Evolutionary conservation across 2,329 filamentous ascomycete species (phyloP), one percentile per base, ranked within the genome.

Genomic region (Calonectria crousiana): DNA sequence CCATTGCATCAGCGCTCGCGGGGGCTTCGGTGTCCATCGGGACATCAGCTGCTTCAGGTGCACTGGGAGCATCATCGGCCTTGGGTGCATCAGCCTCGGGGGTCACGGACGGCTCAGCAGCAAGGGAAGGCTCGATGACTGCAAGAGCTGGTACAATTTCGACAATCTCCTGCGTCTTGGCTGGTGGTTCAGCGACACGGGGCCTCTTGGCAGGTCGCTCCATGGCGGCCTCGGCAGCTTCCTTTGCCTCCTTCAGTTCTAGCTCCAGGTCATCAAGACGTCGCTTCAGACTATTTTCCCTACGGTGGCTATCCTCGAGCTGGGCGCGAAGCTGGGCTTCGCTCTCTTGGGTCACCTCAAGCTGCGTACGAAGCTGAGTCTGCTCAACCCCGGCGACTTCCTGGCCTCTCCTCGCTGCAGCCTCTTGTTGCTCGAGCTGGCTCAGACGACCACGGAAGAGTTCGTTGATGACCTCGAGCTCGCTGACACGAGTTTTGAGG

Each of bases 401-500:
- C 74, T 90, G 88, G 26, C 91, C 88, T 81, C 92, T 86, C 81
- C 93, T 86, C 67, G 93, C 91, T 62, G 90, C 92, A 62, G 91
- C 91, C 82, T 96, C 94, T 81, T 93, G 93, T 78, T 93, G 91
- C 82, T 97, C 95, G 16, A 97, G 88, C 82, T 97, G 94, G 89
- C 83, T 92, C 84, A 98, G 92, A 14, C 93, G 91, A 47, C 93
- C 93, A 66, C 93, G 90, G 84, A 95, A 95, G 56, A 96, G 88
- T 82, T 94, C 94, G 81, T 96, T 98, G 87, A 99, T 98, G 67
- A 99, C 91, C 83, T 99, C 97, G 30, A 99, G 90, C 84, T 99
- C 97, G 79, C 93, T 97, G 41, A 99, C 96, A 52, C 97, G 93
- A 0, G 97, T 99, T 86, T 97, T 98, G n/a, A 98, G 89, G 66